Base-by-base conservation (phyloP, 2,329 filamentous ascomycete genomes). In the Aspergillus glaucus region DNA sequence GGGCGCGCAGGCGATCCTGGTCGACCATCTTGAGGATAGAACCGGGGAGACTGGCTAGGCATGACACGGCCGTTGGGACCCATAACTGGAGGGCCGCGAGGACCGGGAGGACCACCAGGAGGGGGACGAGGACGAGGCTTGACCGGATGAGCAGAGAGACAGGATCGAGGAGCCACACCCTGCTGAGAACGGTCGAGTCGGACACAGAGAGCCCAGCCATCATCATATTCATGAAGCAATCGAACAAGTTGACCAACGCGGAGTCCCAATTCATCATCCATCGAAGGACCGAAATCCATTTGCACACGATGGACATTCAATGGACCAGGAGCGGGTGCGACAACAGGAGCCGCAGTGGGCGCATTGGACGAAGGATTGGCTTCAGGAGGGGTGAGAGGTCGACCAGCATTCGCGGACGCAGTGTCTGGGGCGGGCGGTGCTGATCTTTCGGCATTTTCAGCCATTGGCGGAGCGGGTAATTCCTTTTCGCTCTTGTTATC, bases 161-260 rank as follows among this genome's bases (percentile, higher is more conserved):
- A 98, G 34, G 91, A 95, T 58, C 93, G 84, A 12, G 93, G 93
- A 49, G 87, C 88, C 46, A 97, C 93, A 75, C 93, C 93, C 75
- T 97, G 91, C 61, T 87, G 79, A 52, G 89, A 91, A 55, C 90
- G 86, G 69, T 97, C 91, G 61, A 97, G 84, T 56, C 86, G 86
- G 58, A 90, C 87, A 70, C 90, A 96, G 48, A 97, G 87, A 63
- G 91, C 88, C 93, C 93, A 98, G 62, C 93, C 93, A 71, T 98
- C 93, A 65, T 98, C 93, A 62, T 97, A 98, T 71, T 95, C 91
- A 64, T 97, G 92, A 46, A 97, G 77, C 55, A 98, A 76, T 55
- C 92, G 82, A 45, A 97, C 88, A 44, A 98, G 77, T 54, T 94
- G 85, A 46, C 93, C 93, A 50, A 85, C 81, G 54, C 76, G 80